A percentile compares a stretch with the other conserved stretches of the same genome.
Conservation (phyloP, 176 grass and related monocot genomes). For the Eleusine indica region DNA sequence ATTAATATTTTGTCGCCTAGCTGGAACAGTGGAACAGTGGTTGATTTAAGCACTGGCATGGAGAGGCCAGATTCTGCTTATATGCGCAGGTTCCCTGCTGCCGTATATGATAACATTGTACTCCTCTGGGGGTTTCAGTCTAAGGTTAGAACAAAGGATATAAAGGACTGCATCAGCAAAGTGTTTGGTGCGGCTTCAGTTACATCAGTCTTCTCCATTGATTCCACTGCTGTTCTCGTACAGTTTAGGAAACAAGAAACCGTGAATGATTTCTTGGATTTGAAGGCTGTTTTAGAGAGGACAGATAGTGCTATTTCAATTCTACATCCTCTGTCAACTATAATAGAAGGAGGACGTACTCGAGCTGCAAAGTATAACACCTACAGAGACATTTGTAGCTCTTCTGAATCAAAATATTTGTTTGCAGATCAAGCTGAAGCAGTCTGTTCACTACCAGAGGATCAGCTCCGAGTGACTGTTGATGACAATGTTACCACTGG, state of each 20-base stretch:
- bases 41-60: conserved; percentile 72
- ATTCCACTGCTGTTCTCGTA: conserved; percentile 69
- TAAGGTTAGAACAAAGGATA: conserved; percentile 60
- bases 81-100: conserved; percentile 50
- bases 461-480: conserved; percentile 26
- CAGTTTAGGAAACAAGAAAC: conserved; percentile 78
- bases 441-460: conserved; percentile 49
- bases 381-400: conserved; percentile 75
- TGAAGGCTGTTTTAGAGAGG: conserved; percentile 72
- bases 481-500: conserved; percentile 7
- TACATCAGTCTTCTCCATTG: conserved; percentile 67
- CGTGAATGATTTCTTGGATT: conserved; percentile 68
- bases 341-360: conserved; percentile 85
- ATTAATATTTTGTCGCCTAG: conserved; percentile 67
- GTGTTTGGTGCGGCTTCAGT: conserved; percentile 71
- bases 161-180: conserved; percentile 77
- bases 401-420: conserved; percentile 62
- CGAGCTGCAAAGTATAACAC: conserved; percentile 72
- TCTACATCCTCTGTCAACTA: conserved; percentile 75
- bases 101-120: conserved; percentile 61
- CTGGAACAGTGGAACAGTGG: conserved; percentile 85
- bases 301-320: conserved; percentile 62
- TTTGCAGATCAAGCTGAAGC: conserved; percentile 88
- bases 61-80: conserved; percentile 72
- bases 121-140: conserved; percentile 87